Percentiles rank a stretch among this genome's conserved stretches.
These are phyloP conservation scores for Taiozyma sp. DNA, from an alignment of 1,139 yeast genomes.

Conservation along the genomic window DNA sequence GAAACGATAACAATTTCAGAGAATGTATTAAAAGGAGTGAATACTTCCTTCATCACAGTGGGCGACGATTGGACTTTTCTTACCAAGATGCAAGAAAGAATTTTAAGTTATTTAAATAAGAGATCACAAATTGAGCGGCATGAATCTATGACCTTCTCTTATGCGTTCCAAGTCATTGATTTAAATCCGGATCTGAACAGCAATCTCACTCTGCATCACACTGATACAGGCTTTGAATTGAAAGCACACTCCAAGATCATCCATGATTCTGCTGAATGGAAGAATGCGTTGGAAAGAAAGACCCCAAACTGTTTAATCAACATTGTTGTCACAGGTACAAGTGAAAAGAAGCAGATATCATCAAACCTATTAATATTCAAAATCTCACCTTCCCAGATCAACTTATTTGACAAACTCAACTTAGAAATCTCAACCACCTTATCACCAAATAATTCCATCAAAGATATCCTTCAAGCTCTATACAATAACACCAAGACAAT, in stretches of 20 bases:
- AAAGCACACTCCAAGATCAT: not conserved
- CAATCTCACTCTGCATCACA: not conserved
- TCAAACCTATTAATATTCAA: not conserved
- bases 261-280: not conserved
- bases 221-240: not conserved
- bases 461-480: conserved; percentile 12
- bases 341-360: not conserved
- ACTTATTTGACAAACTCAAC: not conserved
- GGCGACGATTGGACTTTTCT: conserved; percentile 4
- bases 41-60: conserved; percentile 13
- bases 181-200: not conserved
- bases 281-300: not conserved
- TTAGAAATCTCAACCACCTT: not conserved
- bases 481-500: conserved; percentile 26
- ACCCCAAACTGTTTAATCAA: not conserved
- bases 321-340: not conserved
- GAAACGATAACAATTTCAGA: conserved; percentile 17
- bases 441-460: not conserved
- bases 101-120: conserved; percentile 1
- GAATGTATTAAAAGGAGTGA: conserved; percentile 14
- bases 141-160: conserved; percentile 11
- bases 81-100: not conserved
- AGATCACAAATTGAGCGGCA: conserved; percentile 10
- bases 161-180: conserved; percentile 10
- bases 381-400: not conserved